Conservation (phyloP, 306 rosid genomes). For the Trichosanthes cucumerina region DNA sequence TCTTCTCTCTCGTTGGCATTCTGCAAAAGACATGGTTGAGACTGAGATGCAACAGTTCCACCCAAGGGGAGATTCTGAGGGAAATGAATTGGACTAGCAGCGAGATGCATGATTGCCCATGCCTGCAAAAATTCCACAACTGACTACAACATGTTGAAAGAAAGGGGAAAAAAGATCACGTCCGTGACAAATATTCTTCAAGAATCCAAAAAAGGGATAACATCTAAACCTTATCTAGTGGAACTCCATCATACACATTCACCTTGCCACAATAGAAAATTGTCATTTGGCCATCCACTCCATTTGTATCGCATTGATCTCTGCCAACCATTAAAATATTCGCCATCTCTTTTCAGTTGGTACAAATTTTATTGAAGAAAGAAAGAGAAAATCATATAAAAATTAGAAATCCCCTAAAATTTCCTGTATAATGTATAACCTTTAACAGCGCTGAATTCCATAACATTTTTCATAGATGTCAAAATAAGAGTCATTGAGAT, state of each 20-base stretch:
- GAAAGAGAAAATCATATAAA: neutral
- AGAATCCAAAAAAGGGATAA: slow-evolving; percentile 23
- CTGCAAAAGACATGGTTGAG: slow-evolving; percentile 39
- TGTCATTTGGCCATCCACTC: slow-evolving; percentile 66
- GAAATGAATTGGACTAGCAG: slow-evolving; percentile 52
- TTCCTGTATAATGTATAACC: slow-evolving; percentile 3
- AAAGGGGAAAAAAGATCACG: slow-evolving; percentile 7
- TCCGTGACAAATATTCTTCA: slow-evolving; percentile 26
- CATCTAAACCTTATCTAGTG: slow-evolving; percentile 69
- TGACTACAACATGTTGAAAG: slow-evolving; percentile 27
- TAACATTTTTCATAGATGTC: neutral
- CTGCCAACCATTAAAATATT: slow-evolving; percentile 35
- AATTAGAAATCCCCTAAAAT: neutral
- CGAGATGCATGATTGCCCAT: slow-evolving; percentile 75
- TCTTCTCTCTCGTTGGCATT: slow-evolving; percentile 41
- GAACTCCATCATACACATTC: slow-evolving; percentile 85
- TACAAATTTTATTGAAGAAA: neutral
- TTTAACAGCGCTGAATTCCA: neutral
- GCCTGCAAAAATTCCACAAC: slow-evolving; percentile 69
- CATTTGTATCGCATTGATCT: slow-evolving; percentile 40
- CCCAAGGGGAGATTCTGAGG: slow-evolving; percentile 38
- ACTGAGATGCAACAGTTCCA: slow-evolving; percentile 35
- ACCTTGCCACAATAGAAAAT: slow-evolving; percentile 96
- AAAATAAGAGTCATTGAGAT: neutral
- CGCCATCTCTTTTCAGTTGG: neutral